Conservation (phyloP, 2,329 filamentous ascomycete genomes). For the Penicillium brasilianum region DNA sequence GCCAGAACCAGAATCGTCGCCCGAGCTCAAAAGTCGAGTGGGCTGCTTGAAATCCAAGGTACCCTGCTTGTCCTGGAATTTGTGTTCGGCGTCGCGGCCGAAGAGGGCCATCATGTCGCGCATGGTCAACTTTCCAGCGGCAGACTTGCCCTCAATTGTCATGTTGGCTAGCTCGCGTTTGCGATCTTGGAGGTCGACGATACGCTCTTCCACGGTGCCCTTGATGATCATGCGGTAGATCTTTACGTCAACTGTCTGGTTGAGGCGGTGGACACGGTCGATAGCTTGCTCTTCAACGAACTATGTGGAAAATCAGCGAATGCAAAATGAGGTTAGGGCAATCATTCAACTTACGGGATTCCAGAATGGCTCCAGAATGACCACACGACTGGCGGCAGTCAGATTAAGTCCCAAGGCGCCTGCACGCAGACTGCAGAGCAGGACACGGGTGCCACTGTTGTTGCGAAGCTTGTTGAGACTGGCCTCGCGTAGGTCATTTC, state of each 20-base stretch:
- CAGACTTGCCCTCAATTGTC: slow-evolving; percentile 80
- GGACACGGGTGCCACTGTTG: slow-evolving; percentile 74
- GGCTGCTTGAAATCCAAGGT: slow-evolving; percentile 45
- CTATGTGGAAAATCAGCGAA: slow-evolving; percentile 45
- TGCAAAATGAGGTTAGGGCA: not conserved
- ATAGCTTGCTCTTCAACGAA: slow-evolving; percentile 99
- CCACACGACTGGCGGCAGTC: slow-evolving; percentile 88
- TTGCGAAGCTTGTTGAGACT: slow-evolving; percentile 77
- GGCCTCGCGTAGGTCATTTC: slow-evolving; percentile 88
- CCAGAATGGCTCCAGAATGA: slow-evolving; percentile 98
- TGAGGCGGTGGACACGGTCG: slow-evolving; percentile 96
- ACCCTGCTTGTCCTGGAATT: slow-evolving; percentile 47
- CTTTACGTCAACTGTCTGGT: slow-evolving; percentile 90
- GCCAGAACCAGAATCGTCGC: slow-evolving; percentile 28
- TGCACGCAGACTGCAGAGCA: slow-evolving; percentile 93
- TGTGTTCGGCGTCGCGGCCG: slow-evolving; percentile 67
- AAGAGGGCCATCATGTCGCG: slow-evolving; percentile 94
- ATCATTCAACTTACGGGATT: slow-evolving; percentile 70
- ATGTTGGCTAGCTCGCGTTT: slow-evolving; percentile 91
- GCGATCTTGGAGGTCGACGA: slow-evolving; percentile 90
- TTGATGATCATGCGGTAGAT: slow-evolving; percentile 93
- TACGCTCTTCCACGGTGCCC: slow-evolving; percentile 88
- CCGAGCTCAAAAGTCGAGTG: slow-evolving; percentile 37
- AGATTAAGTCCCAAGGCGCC: slow-evolving; percentile 92
- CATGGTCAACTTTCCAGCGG: slow-evolving; percentile 83